Evolutionary conservation across 352 stramenopile species (phyloP).

Genomic region (Phytophthora rubi): DNA sequence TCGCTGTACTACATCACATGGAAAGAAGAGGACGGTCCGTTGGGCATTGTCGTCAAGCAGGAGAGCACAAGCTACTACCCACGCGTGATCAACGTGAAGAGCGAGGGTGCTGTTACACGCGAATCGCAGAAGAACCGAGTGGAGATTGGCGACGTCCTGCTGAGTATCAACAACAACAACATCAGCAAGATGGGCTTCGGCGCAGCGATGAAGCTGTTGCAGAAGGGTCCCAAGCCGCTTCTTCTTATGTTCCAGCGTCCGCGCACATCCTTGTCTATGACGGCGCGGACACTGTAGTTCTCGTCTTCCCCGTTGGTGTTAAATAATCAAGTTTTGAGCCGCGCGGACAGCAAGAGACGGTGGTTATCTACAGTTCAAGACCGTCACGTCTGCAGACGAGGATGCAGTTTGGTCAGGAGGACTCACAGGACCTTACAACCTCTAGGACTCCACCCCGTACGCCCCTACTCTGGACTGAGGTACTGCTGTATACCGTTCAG

Average conservation of each 20-base stretch:
- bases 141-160: conserved; percentile 78
- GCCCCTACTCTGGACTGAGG: conserved; percentile 15
- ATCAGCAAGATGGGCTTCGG: conserved; percentile 92
- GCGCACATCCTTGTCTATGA: conserved; percentile 42
- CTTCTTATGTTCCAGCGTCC: conserved; percentile 89
- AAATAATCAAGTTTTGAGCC: conserved; percentile 36
- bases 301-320: conserved; percentile 27
- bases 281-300: conserved; percentile 42
- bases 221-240: conserved; percentile 87
- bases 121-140: conserved; percentile 87
- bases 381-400: conserved; percentile 28
- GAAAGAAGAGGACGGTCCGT: conserved; percentile 86
- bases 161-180: conserved; percentile 93
- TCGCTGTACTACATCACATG: conserved; percentile 91
- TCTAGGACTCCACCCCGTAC: conserved; percentile 24
- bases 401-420: conserved; percentile 32
- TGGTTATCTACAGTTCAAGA: conserved; percentile 13
- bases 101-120: conserved; percentile 80
- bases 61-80: conserved; percentile 88
- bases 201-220: conserved; percentile 83
- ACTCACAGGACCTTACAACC: neutral
- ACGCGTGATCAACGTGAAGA: conserved; percentile 89
- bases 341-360: conserved; percentile 26
- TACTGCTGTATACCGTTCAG: conserved; percentile 6
- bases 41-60: conserved; percentile 89